phyloP scores from a whole-genome alignment of 768 basidiomycete species.

The Infundibulicybe gibba region DNA sequence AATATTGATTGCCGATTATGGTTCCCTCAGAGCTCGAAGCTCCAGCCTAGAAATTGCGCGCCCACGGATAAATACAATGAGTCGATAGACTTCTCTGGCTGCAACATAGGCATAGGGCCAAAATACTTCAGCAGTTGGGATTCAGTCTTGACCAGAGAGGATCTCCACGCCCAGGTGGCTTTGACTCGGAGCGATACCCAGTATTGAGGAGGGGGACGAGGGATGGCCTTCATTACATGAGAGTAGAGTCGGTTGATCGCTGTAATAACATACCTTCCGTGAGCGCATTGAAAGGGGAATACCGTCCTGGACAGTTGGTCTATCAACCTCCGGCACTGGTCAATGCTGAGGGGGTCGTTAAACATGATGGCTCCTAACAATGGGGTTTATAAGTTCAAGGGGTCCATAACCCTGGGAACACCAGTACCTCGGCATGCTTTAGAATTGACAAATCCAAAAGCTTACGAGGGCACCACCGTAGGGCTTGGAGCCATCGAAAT shows the following conservation, averaged over 20 bases:
- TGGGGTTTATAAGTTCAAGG: conserved; percentile 1
- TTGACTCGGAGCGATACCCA: conserved; percentile 11
- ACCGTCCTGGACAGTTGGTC: conserved; percentile 62
- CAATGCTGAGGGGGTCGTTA: conserved; percentile 69
- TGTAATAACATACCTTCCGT: conserved; percentile 64
- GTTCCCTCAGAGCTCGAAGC: too few species aligned
- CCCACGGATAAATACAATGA: too few species aligned
- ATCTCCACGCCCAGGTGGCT: neutral
- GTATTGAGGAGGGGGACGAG: conserved; percentile 34
- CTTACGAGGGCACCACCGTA: conserved; percentile 80
- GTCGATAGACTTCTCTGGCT: too few species aligned
- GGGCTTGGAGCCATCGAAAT: conserved; percentile 61
- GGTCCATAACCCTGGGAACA: neutral
- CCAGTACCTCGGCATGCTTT: conserved; percentile 89
- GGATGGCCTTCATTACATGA: conserved; percentile 27
- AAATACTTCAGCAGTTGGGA: too few species aligned
- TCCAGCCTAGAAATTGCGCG: too few species aligned
- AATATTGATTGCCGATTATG: too few species aligned
- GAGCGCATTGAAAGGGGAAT: conserved; percentile 95
- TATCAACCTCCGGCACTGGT: conserved; percentile 72
- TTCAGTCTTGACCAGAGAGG: too few species aligned
- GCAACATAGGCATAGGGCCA: too few species aligned
- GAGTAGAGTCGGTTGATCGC: neutral
- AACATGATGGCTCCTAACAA: conserved; percentile 92
- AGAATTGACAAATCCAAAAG: conserved; percentile 86